Percentiles rank a stretch among this genome's conserved stretches.
phyloP scores from a whole-genome alignment of 2,329 filamentous ascomycete genomes.

The Colletotrichum gloeosporioides region DNA sequence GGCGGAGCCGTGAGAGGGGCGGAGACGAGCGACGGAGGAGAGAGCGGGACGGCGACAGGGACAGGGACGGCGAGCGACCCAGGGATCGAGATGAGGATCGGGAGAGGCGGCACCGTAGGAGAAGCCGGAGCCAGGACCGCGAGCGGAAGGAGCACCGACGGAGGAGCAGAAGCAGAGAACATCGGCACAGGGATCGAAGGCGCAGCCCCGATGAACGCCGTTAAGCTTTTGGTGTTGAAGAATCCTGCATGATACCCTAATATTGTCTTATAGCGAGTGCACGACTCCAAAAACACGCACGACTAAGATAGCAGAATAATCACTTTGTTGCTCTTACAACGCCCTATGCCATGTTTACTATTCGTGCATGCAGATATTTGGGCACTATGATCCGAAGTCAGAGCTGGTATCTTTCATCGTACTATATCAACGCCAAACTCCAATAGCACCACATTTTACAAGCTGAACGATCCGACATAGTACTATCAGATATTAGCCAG shows the following conservation, averaged over 20 bases:
- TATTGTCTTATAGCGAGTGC: not conserved
- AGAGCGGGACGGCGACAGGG: slow-evolving; percentile 1
- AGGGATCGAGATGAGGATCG: slow-evolving; percentile 7
- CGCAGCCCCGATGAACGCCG: slow-evolving; percentile 11
- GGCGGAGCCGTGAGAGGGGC: slow-evolving; percentile 11
- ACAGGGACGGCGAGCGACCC: not conserved
- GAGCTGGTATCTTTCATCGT: not conserved
- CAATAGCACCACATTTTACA: slow-evolving; percentile 23
- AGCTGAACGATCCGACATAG: slow-evolving; percentile 43
- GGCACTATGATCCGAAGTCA: not conserved
- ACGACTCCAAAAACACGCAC: not conserved
- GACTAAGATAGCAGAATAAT: not conserved
- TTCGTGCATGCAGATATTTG: not conserved
- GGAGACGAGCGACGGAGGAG: slow-evolving; percentile 6
- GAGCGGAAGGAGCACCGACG: slow-evolving; percentile 11
- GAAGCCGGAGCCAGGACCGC: slow-evolving; percentile 6
- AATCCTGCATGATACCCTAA: not conserved
- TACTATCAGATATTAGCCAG: slow-evolving; percentile 30
- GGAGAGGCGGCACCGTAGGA: slow-evolving; percentile 11
- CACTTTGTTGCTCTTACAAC: not conserved
- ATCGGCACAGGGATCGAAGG: slow-evolving; percentile 4
- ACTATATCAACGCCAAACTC: not conserved
- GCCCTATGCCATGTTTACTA: not conserved
- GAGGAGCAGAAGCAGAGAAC: slow-evolving; percentile 13
- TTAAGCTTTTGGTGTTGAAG: not conserved